Conservation (phyloP, 768 basidiomycete genomes). For the Termitomyces sp. region DNA sequence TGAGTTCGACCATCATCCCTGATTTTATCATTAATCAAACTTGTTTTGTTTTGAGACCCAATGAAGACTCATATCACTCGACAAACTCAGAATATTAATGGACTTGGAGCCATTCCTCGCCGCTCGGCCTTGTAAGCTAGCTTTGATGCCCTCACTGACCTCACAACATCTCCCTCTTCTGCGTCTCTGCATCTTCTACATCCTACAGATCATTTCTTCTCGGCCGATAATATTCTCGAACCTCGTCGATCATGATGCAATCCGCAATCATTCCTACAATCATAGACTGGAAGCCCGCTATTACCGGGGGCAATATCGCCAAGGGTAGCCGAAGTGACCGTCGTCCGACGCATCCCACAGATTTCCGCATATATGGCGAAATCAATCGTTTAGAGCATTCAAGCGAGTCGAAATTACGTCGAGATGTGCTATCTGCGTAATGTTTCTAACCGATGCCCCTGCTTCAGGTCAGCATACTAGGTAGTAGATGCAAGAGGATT, state of each 20-base stretch:
- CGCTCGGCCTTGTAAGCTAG: constrained; percentile 28
- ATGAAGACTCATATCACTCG: constrained; percentile 11
- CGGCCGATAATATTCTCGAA: constrained; percentile 17
- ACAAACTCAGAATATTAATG: constrained; percentile 3
- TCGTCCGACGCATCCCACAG: constrained; percentile 12
- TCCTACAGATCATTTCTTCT: constrained; percentile 19
- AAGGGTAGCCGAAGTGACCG: neutral
- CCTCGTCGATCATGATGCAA: constrained; percentile 13
- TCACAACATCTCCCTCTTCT: constrained; percentile 34
- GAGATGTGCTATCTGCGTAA: no score
- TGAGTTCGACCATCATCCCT: constrained; percentile 8
- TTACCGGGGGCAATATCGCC: constrained; percentile 19
- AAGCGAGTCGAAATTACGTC: neutral
- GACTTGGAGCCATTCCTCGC: neutral
- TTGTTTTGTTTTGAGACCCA: constrained; percentile 9
- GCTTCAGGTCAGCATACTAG: neutral
- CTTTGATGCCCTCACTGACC: constrained; percentile 15
- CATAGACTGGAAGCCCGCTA: constrained; percentile 19
- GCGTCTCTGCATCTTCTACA: constrained; percentile 15
- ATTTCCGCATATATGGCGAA: constrained; percentile 14
- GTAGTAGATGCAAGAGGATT: neutral
- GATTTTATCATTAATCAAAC: constrained; percentile 1
- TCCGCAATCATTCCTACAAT: constrained; percentile 23
- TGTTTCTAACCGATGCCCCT: neutral
- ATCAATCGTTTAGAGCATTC: constrained; percentile 7